These are phyloP conservation scores for Xylaria multiplex DNA, from an alignment of 2,329 filamentous ascomycete genomes.

Conservation along the genomic window DNA sequence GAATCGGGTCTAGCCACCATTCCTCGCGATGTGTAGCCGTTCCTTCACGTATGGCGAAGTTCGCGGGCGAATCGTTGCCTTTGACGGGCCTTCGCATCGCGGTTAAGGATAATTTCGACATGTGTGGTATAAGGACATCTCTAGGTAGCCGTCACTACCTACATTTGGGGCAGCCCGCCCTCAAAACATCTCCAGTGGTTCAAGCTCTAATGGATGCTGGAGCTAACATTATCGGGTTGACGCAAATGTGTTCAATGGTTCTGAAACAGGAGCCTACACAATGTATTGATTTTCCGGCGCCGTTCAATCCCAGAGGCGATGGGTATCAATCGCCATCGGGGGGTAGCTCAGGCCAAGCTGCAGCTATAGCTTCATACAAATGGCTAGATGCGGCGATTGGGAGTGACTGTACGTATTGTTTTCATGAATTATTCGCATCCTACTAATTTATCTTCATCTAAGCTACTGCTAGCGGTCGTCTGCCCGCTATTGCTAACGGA, in stretches of 20 bases:
- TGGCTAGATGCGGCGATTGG: constrained; percentile 14
- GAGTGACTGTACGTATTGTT: no score
- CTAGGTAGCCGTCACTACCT: constrained; percentile 33
- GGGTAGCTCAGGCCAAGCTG: constrained; percentile 32
- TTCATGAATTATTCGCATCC: no score
- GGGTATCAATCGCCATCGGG: constrained; percentile 34
- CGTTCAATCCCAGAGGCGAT: constrained; percentile 37
- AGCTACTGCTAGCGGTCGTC: no score
- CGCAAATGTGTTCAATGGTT: constrained; percentile 34
- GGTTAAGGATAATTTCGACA: constrained; percentile 38
- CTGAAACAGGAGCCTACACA: constrained; percentile 35
- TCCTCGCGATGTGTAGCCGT: background rate
- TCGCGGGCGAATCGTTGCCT: background rate
- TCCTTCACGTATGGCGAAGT: background rate
- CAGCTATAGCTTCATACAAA: constrained; percentile 28
- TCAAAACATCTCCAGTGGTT: constrained; percentile 18
- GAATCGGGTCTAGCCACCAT: background rate
- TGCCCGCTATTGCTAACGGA: no score
- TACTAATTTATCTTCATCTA: no score
- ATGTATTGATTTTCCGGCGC: constrained; percentile 31
- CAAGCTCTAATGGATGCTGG: constrained; percentile 27
- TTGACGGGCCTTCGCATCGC: constrained; percentile 21
- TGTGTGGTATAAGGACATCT: constrained; percentile 34
- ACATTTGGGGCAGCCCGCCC: constrained; percentile 18
- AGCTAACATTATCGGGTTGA: constrained; percentile 34